Base-by-base conservation (phyloP, 208 protist genomes). In the Wallacemonas collosoma region DNA sequence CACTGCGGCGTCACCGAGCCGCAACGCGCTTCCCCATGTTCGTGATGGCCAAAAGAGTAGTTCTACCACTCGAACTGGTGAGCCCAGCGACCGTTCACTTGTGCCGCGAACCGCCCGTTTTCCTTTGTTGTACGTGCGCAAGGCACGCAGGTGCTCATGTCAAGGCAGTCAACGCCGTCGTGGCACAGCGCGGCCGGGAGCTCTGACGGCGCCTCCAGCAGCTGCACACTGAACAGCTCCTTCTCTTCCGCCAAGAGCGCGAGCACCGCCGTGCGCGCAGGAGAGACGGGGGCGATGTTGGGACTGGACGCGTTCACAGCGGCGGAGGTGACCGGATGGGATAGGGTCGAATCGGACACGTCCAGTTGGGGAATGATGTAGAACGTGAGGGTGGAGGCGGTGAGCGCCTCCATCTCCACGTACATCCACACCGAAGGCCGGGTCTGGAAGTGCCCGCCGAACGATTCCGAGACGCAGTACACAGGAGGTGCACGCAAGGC, bases 391-490 rank as follows among this genome's bases (percentile, higher is more conserved):
- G 72, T 38, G 17, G 65, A 50, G 2, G 35, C 26, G 3, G 70
- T 69, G 6, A 14, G 3, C 1, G 73, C 3, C 26, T 91, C 80
- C 41, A 91, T 56, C 71, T 91, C 86, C 35, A 91, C n/a, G 70
- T 82, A 86, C 83, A 91, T 91, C 86, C 86, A 91, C 76, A 91
- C 83, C 17, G 79, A 76, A 35, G 82, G 80, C 55, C 80, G 69
- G 50, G 51, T 14, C 73, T 83, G 76, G 17, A 67, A 69, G 62
- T 81, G 81, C 11, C 86, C 86, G 50, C 79, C 71, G 64, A 85
- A 91, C 35, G 86, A 91, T 61, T 86, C 81, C 2, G 86, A 77
- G 15, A 91, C 70, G 12, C 86, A 44, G 66, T 87, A 83, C 17
- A 15, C 40, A 15, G 58, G 41, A 15, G 70, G 70, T 26, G 9